Evolutionary conservation across 2,329 filamentous ascomycete species (phyloP).

Genomic region (Cytospora piceae): DNA sequence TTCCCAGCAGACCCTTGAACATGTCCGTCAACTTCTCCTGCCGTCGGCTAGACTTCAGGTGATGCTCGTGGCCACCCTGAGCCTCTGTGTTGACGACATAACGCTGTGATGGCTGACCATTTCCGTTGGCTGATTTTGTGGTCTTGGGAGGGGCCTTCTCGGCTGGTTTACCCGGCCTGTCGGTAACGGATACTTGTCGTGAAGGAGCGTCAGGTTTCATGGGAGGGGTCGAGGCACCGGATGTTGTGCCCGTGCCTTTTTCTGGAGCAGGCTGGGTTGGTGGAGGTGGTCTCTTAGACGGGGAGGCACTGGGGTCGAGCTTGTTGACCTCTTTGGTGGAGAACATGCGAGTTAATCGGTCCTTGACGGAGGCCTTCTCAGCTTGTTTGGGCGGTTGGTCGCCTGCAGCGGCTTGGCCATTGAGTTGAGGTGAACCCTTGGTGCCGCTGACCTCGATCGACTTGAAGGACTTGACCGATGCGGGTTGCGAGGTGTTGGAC

Average conservation of each 20-base stretch:
- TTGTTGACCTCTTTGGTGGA: conserved; percentile 57
- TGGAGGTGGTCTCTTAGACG: conserved; percentile 27
- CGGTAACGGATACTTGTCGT: conserved; percentile 50
- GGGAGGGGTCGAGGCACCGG: conserved; percentile 40
- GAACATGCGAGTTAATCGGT: conserved; percentile 68
- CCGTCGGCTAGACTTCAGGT: conserved; percentile 84
- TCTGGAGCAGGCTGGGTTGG: conserved; percentile 12
- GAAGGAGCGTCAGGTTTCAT: conserved; percentile 39
- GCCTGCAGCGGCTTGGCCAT: conserved; percentile 35
- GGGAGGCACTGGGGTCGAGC: conserved; percentile 31
- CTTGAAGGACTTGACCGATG: conserved; percentile 54
- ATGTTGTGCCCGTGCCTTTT: conserved; percentile 36
- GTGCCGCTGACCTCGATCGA: conserved; percentile 47
- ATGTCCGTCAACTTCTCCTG: conserved; percentile 95
- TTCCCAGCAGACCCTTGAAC: conserved; percentile 84
- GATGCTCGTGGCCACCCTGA: conserved; percentile 80
- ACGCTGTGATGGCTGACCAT: conserved; percentile 45
- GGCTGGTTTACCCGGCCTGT: conserved; percentile 39
- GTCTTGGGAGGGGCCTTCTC: conserved; percentile 42
- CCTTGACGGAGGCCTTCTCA: conserved; percentile 66
- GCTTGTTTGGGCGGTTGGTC: conserved; percentile 45
- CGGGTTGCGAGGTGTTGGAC: conserved; percentile 53
- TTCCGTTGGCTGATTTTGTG: conserved; percentile 41
- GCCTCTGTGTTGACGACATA: conserved; percentile 55
- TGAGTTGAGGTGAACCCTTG: conserved; percentile 46